Base-by-base conservation (phyloP, 2,329 filamentous ascomycete genomes). In the Fusarium compactum region DNA sequence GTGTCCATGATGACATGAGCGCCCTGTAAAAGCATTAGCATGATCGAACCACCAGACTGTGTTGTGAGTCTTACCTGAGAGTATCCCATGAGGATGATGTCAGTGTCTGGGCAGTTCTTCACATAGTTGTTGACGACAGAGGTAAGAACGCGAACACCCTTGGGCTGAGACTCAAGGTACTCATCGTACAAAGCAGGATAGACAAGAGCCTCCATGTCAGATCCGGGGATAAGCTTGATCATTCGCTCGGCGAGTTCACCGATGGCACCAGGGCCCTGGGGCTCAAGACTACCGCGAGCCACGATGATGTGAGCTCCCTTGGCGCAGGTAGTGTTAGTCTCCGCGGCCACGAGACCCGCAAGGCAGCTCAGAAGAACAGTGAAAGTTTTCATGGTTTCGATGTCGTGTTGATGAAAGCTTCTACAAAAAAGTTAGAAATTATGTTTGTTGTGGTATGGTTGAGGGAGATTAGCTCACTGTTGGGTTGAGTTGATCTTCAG, bases 51-150 rank as follows among this genome's bases (percentile, higher is more conserved):
- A 11, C 2, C 5, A 5, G 12, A 6, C 11, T 8, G 3, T 40
- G 2, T 3, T 4, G 1, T 3, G 18, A 3, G 6, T n/a, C 18
- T 60, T 61, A 48, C 68, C 55, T 70, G 68, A 0, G 67, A 71
- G 45, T 61, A 76, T 0, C 74, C 74, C 53, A 76, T 63, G 5
- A 76, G 46, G 6, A 76, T 52, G 0, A 75, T 15, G 16, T 72
- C 58, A 1, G 74, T 71, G 0, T 53, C 8, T 0, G 74, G 74
- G 6, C 74, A 76, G 9, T 52, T 52, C 25, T 62, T 46, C 0
- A 50, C 65, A 5, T 68, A 75, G 22, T 58, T 41, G 14, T 43
- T 34, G 10, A 76, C 44, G 1, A 74, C 24, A 0, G 54, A 34
- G 3, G n/a, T 64, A 58, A 76, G 50, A 8, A 47, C 57, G 0